These are phyloP conservation scores for Ochetophila trinervis DNA, from an alignment of 306 rosid genomes.

Conservation along the genomic window DNA sequence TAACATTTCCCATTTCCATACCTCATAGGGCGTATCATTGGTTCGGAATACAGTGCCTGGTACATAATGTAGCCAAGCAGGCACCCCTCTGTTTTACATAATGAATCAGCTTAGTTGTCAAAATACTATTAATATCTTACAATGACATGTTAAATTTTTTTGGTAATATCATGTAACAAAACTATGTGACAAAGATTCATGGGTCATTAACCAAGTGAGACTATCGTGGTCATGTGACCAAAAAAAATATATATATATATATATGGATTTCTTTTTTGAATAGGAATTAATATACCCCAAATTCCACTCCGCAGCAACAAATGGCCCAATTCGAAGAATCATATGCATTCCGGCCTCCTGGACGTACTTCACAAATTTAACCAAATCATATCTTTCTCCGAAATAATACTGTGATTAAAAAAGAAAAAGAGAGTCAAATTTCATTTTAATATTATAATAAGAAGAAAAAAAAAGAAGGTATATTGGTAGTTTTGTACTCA, in stretches of 20 bases:
- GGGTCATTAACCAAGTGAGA: too few species aligned
- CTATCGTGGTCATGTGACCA: too few species aligned
- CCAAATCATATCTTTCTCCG: slow-evolving; percentile 54
- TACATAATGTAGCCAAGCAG: slow-evolving; percentile 91
- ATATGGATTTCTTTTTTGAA: too few species aligned
- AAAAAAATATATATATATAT: too few species aligned
- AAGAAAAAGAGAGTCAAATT: slow-evolving; percentile 1
- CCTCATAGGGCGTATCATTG: slow-evolving; percentile 74
- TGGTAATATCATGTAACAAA: too few species aligned
- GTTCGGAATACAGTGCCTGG: slow-evolving; percentile 89
- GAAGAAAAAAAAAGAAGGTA: not conserved
- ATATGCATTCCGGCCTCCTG: slow-evolving; percentile 48
- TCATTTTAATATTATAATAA: not conserved
- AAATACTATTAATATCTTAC: too few species aligned
- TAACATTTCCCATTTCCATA: slow-evolving; percentile 31
- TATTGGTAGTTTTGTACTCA: slow-evolving; percentile 23
- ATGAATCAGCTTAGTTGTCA: too few species aligned
- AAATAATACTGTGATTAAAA: slow-evolving; percentile 36
- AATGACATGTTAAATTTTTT: too few species aligned
- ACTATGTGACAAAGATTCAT: too few species aligned
- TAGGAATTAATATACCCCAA: slow-evolving; percentile 34
- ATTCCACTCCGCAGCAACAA: slow-evolving; percentile 56
- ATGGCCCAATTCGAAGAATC: slow-evolving; percentile 59
- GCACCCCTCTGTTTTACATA: slow-evolving; percentile 72
- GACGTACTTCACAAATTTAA: slow-evolving; percentile 48